Evolutionary conservation across 345 rosid species (phyloP).

Genomic region (Hirschfeldia incana): DNA sequence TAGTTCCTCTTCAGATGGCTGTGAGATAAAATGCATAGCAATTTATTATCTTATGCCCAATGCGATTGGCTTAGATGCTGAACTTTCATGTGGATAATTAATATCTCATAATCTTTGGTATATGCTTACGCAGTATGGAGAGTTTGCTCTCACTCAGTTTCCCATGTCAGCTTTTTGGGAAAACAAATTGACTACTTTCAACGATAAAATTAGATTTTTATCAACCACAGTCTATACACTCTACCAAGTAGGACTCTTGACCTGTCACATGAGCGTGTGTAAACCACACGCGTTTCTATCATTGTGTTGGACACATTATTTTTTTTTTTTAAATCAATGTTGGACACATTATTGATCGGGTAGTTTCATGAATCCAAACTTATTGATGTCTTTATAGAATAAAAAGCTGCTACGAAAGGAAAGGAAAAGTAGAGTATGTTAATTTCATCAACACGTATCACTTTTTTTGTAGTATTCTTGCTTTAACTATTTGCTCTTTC

Average conservation of each 20-base stretch:
- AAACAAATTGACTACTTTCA: neutral
- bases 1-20: constrained; percentile 82
- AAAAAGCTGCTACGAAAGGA: neutral
- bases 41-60: neutral
- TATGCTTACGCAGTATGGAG: neutral
- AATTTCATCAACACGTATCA: neutral
- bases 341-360: constrained; percentile 1
- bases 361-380: constrained; percentile 3
- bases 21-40: constrained; percentile 49
- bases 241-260: neutral
- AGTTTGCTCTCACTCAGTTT: neutral
- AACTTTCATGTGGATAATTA: neutral
- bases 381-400: neutral
- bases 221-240: neutral
- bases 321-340: no score
- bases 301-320: constrained; percentile 1
- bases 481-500: neutral
- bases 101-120: neutral
- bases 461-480: neutral
- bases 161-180: neutral
- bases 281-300: constrained; percentile 17
- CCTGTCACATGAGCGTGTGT: constrained; percentile 19
- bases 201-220: neutral
- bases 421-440: neutral
- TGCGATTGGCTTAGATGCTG: neutral